These are phyloP conservation scores for Pouteria glomerata DNA, from an alignment of 148 eudicot genomes.

Conservation along the genomic window DNA sequence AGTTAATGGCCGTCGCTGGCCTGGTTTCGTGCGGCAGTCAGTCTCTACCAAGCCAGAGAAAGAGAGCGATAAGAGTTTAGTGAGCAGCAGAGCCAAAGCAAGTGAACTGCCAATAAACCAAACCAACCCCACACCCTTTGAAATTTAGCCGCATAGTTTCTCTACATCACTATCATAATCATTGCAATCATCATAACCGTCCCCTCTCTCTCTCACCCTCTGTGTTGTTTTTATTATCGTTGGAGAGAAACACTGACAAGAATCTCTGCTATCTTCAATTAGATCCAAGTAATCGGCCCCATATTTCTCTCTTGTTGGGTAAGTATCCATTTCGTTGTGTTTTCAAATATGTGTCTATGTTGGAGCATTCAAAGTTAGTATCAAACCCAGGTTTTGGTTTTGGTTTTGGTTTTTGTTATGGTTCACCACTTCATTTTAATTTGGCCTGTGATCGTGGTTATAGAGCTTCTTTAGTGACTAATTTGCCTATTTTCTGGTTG, in stretches of 20 bases:
- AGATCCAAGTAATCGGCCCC: conserved; percentile 29
- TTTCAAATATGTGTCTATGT: neutral
- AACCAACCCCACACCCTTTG: neutral
- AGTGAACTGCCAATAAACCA: neutral
- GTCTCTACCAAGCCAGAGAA: neutral
- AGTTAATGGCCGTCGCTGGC: neutral
- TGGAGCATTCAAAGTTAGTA: conserved; percentile 5
- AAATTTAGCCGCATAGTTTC: neutral
- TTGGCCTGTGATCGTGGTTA: neutral
- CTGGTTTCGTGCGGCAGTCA: neutral
- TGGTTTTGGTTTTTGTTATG: neutral
- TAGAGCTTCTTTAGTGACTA: neutral
- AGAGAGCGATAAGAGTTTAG: neutral
- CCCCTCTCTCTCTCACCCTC: neutral
- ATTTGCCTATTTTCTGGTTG: neutral
- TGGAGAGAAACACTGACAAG: conserved; percentile 1
- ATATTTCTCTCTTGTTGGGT: conserved; percentile 20
- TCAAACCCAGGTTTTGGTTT: neutral
- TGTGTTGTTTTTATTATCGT: neutral
- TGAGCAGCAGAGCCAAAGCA: neutral
- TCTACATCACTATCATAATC: conserved; percentile 10
- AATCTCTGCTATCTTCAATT: conserved; percentile 21
- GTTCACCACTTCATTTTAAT: neutral
- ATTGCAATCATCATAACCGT: neutral
- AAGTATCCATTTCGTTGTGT: conserved; percentile 1